phyloP scores from a whole-genome alignment of 306 rosid species.

The Prinsepia uniflora region DNA sequence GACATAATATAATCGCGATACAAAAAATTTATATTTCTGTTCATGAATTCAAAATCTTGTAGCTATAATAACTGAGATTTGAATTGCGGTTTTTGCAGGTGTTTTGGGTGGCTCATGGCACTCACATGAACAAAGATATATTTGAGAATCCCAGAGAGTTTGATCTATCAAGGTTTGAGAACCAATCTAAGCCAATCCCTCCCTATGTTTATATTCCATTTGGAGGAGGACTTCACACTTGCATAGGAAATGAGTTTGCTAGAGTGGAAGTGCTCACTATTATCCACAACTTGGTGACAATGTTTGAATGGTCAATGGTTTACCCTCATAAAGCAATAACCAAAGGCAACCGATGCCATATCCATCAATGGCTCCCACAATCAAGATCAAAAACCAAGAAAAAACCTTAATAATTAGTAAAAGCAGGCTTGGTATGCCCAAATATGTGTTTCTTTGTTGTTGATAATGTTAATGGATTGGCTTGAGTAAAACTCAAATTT shows the following conservation, averaged over 20 bases:
- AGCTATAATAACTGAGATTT: background rate
- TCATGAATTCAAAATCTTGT: background rate
- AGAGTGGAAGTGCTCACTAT: conserved; percentile 43
- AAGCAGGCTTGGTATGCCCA: background rate
- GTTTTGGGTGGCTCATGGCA: conserved; percentile 41
- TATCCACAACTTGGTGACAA: conserved; percentile 42
- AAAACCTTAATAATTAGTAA: background rate
- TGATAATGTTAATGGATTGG: too few species aligned
- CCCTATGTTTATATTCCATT: conserved; percentile 45
- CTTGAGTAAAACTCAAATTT: too few species aligned
- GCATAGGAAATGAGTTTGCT: conserved; percentile 54
- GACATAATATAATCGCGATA: too few species aligned
- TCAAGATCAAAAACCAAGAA: conserved; percentile 42
- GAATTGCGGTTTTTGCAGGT: conserved; percentile 23
- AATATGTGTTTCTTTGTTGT: too few species aligned
- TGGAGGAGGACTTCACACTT: conserved; percentile 43
- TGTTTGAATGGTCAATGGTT: conserved; percentile 43
- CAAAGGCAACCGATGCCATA: conserved; percentile 48
- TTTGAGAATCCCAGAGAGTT: conserved; percentile 39
- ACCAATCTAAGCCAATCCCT: conserved; percentile 42
- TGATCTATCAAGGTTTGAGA: conserved; percentile 47
- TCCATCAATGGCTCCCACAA: conserved; percentile 47
- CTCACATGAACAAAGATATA: conserved; percentile 36
- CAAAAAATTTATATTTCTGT: too few species aligned
- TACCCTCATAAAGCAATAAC: conserved; percentile 37